Evolutionary conservation across 2,329 filamentous ascomycete genomes (phyloP).

Genomic region (Talaromyces verruculosus): DNA sequence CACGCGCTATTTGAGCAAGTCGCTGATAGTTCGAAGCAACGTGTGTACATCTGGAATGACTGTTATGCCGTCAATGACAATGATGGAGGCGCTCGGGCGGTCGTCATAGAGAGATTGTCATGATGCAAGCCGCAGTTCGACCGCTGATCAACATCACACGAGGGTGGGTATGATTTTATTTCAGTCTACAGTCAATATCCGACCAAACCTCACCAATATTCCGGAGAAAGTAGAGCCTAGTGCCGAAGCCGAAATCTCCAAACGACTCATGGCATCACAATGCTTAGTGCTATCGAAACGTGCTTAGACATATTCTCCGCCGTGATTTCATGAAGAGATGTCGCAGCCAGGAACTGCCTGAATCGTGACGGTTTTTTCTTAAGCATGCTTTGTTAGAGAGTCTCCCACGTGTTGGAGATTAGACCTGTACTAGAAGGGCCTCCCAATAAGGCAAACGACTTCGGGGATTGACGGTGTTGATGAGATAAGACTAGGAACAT

Average conservation of each 20-base stretch:
- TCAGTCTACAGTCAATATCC: background rate
- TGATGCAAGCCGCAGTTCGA: background rate
- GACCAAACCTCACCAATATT: background rate
- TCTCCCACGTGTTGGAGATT: background rate
- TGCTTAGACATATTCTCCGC: background rate
- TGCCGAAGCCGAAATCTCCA: background rate
- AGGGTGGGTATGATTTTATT: background rate
- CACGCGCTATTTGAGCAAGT: background rate
- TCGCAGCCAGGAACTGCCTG: background rate
- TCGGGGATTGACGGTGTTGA: background rate
- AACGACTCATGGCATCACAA: background rate
- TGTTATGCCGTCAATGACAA: slow-evolving; percentile 2
- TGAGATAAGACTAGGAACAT: background rate
- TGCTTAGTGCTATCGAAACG: background rate
- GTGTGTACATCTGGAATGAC: slow-evolving; percentile 16
- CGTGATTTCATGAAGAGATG: background rate
- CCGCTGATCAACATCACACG: background rate
- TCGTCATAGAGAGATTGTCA: slow-evolving; percentile 11
- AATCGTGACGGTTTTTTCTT: background rate
- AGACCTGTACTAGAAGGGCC: background rate
- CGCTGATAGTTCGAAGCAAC: background rate
- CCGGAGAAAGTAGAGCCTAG: background rate
- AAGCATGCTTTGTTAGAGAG: background rate
- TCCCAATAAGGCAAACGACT: background rate
- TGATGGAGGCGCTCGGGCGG: slow-evolving; percentile 18